phyloP scores from a whole-genome alignment of 2,329 filamentous ascomycete species.

The Diplodia intermedia region DNA sequence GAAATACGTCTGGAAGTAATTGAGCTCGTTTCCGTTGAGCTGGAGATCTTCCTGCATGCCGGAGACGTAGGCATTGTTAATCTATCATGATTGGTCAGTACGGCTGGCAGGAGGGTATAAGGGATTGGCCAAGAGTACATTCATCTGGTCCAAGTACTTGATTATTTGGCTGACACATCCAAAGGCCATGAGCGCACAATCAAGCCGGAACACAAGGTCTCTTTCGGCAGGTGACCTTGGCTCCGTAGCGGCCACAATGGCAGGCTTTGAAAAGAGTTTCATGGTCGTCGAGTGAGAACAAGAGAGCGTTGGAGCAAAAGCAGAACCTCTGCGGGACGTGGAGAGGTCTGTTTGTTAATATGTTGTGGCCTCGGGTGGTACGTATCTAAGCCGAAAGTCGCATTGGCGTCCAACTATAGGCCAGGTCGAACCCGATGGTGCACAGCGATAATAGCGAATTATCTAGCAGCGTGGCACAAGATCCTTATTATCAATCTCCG shows the following conservation, averaged over 20 bases:
- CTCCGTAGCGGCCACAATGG: neutral
- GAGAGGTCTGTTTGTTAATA: neutral
- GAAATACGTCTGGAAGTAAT: constrained; percentile 41
- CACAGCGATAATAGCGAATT: neutral
- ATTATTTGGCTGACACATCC: constrained; percentile 37
- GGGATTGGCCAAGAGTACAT: neutral
- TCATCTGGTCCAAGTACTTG: constrained; percentile 42
- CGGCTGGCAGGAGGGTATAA: too few relatives aligned
- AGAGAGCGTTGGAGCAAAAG: neutral
- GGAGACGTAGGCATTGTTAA: constrained; percentile 41
- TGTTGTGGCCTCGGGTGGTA: neutral
- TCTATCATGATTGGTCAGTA: too few relatives aligned
- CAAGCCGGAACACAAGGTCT: constrained; percentile 16
- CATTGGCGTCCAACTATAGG: neutral
- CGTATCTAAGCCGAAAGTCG: neutral
- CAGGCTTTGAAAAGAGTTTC: neutral
- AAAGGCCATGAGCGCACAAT: constrained; percentile 30
- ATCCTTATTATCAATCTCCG: too few relatives aligned
- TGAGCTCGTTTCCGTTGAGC: constrained; percentile 43
- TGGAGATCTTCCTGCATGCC: constrained; percentile 44
- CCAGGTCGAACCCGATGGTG: neutral
- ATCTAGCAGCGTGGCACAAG: too few relatives aligned
- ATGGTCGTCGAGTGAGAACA: neutral
- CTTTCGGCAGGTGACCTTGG: neutral
- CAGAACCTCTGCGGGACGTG: neutral